phyloP scores from a whole-genome alignment of 2,329 filamentous ascomycete species.

The Cercospora janseana region DNA sequence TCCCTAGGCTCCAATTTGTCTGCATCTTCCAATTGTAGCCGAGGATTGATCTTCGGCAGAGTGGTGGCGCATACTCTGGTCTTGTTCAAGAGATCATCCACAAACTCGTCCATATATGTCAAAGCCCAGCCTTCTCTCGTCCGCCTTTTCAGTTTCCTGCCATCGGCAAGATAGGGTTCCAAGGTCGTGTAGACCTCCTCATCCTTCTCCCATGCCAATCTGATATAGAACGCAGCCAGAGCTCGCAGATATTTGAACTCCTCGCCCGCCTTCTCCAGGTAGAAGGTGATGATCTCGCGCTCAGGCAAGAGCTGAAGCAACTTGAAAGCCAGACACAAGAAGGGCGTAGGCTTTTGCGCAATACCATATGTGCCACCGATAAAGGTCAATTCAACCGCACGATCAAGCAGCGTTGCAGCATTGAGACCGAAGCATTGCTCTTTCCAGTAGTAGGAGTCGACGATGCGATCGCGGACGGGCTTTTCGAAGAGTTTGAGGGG shows the following conservation, averaged over 20 bases:
- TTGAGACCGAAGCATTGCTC: slow-evolving; percentile 98
- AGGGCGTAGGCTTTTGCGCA: slow-evolving; percentile 83
- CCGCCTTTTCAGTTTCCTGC: slow-evolving; percentile 76
- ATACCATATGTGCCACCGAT: slow-evolving; percentile 86
- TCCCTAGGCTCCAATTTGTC: slow-evolving; percentile 81
- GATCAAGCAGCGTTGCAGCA: slow-evolving; percentile 74
- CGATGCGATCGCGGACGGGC: slow-evolving; percentile 89
- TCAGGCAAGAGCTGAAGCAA: slow-evolving; percentile 82
- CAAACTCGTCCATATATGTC: slow-evolving; percentile 85
- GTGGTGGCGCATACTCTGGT: slow-evolving; percentile 88
- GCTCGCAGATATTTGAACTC: slow-evolving; percentile 78
- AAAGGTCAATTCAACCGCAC: slow-evolving; percentile 78
- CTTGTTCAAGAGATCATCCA: slow-evolving; percentile 86
- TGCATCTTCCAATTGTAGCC: slow-evolving; percentile 81
- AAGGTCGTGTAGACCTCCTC: slow-evolving; percentile 76
- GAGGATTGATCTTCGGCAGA: slow-evolving; percentile 83
- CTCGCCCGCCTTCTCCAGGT: slow-evolving; percentile 72
- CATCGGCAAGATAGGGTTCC: slow-evolving; percentile 79
- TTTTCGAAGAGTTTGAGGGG: slow-evolving; percentile 96
- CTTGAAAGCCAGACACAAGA: slow-evolving; percentile 93
- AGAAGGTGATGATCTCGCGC: slow-evolving; percentile 75
- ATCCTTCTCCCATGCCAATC: slow-evolving; percentile 78
- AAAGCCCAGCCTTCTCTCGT: slow-evolving; percentile 71
- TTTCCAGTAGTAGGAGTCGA: slow-evolving; percentile 96
- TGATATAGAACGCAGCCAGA: slow-evolving; percentile 88